Base-by-base conservation (phyloP, 768 basidiomycete species). In the Hygrocybe coccinea region DNA sequence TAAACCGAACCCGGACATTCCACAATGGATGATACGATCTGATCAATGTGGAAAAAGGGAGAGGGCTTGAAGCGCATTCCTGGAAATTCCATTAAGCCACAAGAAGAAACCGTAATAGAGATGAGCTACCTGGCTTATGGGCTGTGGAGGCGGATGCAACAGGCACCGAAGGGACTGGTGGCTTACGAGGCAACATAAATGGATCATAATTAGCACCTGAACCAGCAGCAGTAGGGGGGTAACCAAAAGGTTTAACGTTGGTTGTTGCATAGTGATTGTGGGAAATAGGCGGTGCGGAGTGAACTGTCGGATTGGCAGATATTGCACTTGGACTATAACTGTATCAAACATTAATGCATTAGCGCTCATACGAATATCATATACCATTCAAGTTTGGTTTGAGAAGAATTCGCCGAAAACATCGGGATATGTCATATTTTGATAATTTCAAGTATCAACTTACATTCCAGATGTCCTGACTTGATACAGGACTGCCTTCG, bases 31-130 rank as follows among this genome's bases (percentile, higher is more conserved):
- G 87, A 88, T 10, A 90, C 81, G 5, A 75, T 64, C 61, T 89
- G 84, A 48, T 87, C 85, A 2, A 89, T 67, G 10, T 70, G 72
- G 62, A 86, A 86, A 67, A 92, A 93, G 0, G 91, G 90, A 0
- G 91, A 91, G 8, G 81, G 78, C 62, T 86, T 90, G 73, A 92
- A 92, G 47, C 80, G 82, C 43, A 92, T 82, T 19, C 66, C 89
- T 89, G 50, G 4, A 55, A 58, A 43, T 59, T 58, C 48, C 10
- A 54, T 62, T 41, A 69, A 46, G 14, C 58, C 50, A 65, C 50
- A 41, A 50, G 50, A 46, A 54, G n/a, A 44, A 29, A 50, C 29
- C 63, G 48, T 48, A 46, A 22, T 39, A 52, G 47, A 19, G 36
- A 53, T 51, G 29, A 61, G 56, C 19, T 50, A 74, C 72, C 69